phyloP scores from a whole-genome alignment of 768 basidiomycete genomes.

The Sporobolomyces pararoseus region DNA sequence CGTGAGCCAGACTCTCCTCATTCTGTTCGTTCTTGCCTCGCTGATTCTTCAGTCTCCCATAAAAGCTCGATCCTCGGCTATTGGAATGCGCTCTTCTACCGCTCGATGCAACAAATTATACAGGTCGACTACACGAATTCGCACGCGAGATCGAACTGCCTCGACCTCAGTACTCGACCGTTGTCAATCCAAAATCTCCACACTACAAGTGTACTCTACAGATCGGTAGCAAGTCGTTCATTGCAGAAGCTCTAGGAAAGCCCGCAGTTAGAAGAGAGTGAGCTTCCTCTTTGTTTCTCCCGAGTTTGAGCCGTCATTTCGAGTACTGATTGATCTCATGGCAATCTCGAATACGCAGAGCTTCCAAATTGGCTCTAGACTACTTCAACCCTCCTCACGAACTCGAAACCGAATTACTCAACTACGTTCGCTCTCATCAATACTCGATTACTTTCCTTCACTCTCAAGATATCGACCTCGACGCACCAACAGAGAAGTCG shows the following conservation, averaged over 20 bases:
- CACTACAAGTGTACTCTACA: conserved; percentile 1
- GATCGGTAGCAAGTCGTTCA: background rate
- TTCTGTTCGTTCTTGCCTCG: background rate
- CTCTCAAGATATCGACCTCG: background rate
- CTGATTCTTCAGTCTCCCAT: background rate
- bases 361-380: background rate
- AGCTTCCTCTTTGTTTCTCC: background rate
- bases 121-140: background rate
- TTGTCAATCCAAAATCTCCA: background rate
- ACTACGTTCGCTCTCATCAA: background rate
- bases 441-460: background rate
- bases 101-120: background rate
- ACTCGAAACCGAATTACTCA: background rate
- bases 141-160: background rate
- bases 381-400: background rate
- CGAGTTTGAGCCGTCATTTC: background rate
- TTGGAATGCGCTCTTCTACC: background rate
- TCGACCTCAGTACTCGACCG: background rate
- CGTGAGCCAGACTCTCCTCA: background rate
- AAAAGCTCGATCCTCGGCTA: background rate
- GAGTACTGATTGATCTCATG: background rate
- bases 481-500: background rate
- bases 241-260: background rate
- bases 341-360: background rate
- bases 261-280: background rate